phyloP scores from a whole-genome alignment of 192 early-diverging fungal genomes.

The Entomortierella lignicola region DNA sequence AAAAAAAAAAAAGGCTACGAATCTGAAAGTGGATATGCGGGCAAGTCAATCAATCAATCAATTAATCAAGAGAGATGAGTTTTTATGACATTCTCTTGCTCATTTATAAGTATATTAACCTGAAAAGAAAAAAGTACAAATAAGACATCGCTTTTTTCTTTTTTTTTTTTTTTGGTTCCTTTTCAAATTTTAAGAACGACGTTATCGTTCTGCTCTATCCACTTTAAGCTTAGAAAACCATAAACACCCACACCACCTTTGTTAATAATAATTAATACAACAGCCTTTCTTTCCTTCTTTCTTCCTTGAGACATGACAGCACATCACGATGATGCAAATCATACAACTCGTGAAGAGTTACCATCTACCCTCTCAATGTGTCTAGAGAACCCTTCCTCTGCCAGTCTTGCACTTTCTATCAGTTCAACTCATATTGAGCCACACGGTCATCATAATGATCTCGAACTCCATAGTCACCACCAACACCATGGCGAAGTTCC shows the following conservation, averaged over 20 bases:
- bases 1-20: background rate
- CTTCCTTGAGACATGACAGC: too few species aligned
- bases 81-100: too few species aligned
- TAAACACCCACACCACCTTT: too few species aligned
- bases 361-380: conserved; percentile 29
- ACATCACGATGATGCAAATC: background rate
- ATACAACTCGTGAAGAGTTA: background rate
- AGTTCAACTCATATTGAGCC: conserved; percentile 1
- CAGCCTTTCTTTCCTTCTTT: too few species aligned
- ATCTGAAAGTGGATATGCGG: too few species aligned
- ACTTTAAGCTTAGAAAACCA: background rate
- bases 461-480: background rate
- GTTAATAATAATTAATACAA: too few species aligned
- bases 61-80: too few species aligned
- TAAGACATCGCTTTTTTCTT: background rate
- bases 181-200: background rate
- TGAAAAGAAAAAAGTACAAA: conserved; percentile 12
- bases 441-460: background rate
- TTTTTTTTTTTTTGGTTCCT: conserved; percentile 3
- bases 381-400: conserved; percentile 36
- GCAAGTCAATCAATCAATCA: too few species aligned
- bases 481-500: background rate
- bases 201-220: background rate
- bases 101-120: too few species aligned
- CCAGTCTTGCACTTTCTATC: conserved; percentile 18